A percentile compares a stretch with the other conserved stretches of the same genome.
phyloP scores from a whole-genome alignment of 75 land plant genomes.

The Larix kaempferi region DNA sequence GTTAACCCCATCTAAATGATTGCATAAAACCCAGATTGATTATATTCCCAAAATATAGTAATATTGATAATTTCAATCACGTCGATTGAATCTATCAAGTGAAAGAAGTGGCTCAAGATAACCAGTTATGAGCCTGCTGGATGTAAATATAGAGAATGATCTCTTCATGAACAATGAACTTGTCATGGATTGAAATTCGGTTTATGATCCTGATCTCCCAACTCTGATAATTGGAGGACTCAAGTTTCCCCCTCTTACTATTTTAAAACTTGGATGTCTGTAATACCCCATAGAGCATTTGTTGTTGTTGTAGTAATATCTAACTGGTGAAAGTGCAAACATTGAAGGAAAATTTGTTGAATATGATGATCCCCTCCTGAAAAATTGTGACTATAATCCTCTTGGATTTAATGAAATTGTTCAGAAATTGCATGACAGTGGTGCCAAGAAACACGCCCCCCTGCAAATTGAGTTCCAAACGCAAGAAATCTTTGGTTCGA shows the following conservation, averaged over 20 bases:
- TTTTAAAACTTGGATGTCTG: not conserved
- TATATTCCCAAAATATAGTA: no score
- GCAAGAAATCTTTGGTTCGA: no score
- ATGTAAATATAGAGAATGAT: constrained; percentile 23
- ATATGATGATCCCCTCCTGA: not conserved
- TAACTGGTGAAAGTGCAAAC: not conserved
- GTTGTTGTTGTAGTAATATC: not conserved
- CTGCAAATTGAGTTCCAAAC: no score
- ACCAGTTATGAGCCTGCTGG: constrained; percentile 55
- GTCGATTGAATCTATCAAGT: constrained; percentile 46
- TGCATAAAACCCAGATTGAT: no score
- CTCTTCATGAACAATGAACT: constrained; percentile 35
- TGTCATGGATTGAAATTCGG: constrained; percentile 25
- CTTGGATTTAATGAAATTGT: not conserved
- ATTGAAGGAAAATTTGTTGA: not conserved
- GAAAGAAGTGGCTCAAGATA: constrained; percentile 71
- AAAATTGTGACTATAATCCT: not conserved
- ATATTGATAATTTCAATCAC: no score
- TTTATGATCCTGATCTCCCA: no score
- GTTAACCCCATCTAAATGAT: no score
- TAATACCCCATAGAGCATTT: not conserved
- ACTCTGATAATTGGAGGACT: not conserved
- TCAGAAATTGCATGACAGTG: no score
- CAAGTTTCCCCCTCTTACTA: constrained; percentile 2
- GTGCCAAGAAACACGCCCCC: no score